A percentile compares a stretch with the other conserved stretches of the same genome.
Evolutionary conservation across 441 rosid species (phyloP).

Genomic region (Gossypium laxum): DNA sequence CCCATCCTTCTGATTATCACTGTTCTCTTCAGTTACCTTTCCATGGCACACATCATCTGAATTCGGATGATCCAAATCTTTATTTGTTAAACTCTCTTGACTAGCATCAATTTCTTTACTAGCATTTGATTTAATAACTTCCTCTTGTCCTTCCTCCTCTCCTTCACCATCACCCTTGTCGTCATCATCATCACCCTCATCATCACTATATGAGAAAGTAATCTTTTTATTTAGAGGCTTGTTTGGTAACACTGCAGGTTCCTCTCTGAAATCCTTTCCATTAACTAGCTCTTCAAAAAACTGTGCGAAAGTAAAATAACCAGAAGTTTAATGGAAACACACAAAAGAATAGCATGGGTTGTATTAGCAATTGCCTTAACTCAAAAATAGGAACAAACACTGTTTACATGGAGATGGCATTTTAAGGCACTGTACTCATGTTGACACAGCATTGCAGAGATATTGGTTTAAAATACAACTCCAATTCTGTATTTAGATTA

Average conservation of each 20-base stretch:
- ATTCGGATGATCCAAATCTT: slow-evolving; percentile 26
- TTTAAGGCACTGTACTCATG: not conserved
- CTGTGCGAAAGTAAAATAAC: slow-evolving; percentile 26
- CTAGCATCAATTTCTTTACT: slow-evolving; percentile 18
- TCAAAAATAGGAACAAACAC: not conserved
- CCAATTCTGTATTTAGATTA: not conserved
- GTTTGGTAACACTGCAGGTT: slow-evolving; percentile 26
- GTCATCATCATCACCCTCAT: slow-evolving; percentile 29
- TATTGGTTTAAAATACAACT: not conserved
- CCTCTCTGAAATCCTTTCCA: slow-evolving; percentile 33
- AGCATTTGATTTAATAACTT: slow-evolving; percentile 26
- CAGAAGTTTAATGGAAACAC: slow-evolving; percentile 6
- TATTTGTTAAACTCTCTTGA: slow-evolving; percentile 22
- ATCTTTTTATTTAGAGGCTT: slow-evolving; percentile 68
- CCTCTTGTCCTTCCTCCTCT: slow-evolving; percentile 23
- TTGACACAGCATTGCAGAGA: not conserved
- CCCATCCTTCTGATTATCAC: slow-evolving; percentile 18
- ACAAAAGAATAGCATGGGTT: not conserved
- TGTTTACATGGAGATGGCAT: not conserved
- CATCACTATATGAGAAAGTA: slow-evolving; percentile 58
- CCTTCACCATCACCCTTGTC: slow-evolving; percentile 27
- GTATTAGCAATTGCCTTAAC: not conserved
- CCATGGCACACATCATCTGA: slow-evolving; percentile 18
- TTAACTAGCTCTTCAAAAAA: slow-evolving; percentile 68
- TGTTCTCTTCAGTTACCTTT: slow-evolving; percentile 24